phyloP scores from a whole-genome alignment of 176 grass and related monocot genomes.

The Oryza glaberrima region DNA sequence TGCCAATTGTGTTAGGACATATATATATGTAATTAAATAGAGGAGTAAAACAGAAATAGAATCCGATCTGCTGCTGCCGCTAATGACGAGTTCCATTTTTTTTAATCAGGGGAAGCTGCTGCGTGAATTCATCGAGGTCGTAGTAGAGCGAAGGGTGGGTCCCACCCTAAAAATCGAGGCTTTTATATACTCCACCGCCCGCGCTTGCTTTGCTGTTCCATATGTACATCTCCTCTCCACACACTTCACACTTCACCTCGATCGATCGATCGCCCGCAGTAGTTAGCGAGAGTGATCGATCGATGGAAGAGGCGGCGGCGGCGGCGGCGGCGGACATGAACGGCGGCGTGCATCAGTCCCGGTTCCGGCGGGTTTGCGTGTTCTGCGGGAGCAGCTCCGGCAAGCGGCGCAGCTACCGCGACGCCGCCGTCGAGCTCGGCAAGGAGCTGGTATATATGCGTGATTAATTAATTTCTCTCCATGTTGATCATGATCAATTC shows the following conservation, averaged over 20 bases:
- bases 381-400: conserved; percentile 99
- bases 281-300: too few relatives aligned
- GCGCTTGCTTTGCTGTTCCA: background rate
- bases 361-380: conserved; percentile 93
- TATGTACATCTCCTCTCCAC: background rate
- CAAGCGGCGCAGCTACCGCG: conserved; percentile 90
- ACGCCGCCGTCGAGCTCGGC: conserved; percentile 90
- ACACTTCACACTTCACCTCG: too few relatives aligned
- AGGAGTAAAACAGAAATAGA: background rate
- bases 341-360: conserved; percentile 29
- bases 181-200: background rate
- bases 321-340: background rate
- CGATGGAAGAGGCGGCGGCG: background rate
- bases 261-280: too few relatives aligned
- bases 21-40: too few relatives aligned
- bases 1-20: background rate
- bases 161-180: background rate
- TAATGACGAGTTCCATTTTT: background rate
- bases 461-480: background rate
- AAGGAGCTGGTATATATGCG: conserved; percentile 58
- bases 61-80: background rate
- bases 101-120: background rate
- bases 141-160: background rate
- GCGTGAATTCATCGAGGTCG: background rate
- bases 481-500: background rate